A percentile compares a stretch with the other conserved stretches of the same genome.
These are phyloP conservation scores for Melampsora abietis-canadensis DNA, from an alignment of 1,284 basidiomycete genomes.

Conservation along the genomic window DNA sequence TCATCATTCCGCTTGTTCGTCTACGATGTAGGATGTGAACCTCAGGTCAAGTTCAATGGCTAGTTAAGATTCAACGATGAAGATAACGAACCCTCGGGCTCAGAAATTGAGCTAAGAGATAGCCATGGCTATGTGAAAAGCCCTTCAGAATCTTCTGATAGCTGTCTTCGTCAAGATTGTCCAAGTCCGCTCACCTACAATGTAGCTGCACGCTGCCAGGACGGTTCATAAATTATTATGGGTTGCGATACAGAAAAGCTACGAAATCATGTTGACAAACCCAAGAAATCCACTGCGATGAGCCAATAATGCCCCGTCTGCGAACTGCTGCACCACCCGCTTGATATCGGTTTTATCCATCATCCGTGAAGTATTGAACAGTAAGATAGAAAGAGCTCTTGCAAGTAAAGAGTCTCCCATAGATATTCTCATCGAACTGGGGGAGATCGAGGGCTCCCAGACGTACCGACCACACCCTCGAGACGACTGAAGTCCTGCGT, in stretches of 20 bases:
- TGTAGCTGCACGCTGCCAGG: slow-evolving; percentile 17
- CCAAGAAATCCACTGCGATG: slow-evolving; percentile 28
- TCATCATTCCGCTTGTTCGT: slow-evolving; percentile 21
- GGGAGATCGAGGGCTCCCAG: slow-evolving; percentile 11
- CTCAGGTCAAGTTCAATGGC: neutral
- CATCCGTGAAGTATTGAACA: slow-evolving; percentile 10
- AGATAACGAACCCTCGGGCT: slow-evolving; percentile 11
- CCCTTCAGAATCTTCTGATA: too few relatives aligned
- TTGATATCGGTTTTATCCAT: slow-evolving; percentile 11
- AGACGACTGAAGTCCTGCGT: slow-evolving; percentile 22
- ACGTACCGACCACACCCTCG: slow-evolving; percentile 12
- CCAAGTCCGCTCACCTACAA: slow-evolving; percentile 10
- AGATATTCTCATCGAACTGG: slow-evolving; percentile 2
- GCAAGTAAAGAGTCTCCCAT: slow-evolving; percentile 15
- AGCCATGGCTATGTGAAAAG: slow-evolving; percentile 12
- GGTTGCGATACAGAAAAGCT: neutral
- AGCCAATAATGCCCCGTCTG: slow-evolving; percentile 1
- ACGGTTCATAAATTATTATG: neutral
- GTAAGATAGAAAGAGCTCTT: neutral
- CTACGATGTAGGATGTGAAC: neutral
- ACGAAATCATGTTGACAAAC: too few relatives aligned
- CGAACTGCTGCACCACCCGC: neutral
- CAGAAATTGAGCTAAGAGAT: slow-evolving; percentile 18
- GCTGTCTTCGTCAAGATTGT: too few relatives aligned
- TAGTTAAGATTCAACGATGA: neutral